Conservation (phyloP, 108 stramenopile genomes). For the Discostella stelligeroides region DNA sequence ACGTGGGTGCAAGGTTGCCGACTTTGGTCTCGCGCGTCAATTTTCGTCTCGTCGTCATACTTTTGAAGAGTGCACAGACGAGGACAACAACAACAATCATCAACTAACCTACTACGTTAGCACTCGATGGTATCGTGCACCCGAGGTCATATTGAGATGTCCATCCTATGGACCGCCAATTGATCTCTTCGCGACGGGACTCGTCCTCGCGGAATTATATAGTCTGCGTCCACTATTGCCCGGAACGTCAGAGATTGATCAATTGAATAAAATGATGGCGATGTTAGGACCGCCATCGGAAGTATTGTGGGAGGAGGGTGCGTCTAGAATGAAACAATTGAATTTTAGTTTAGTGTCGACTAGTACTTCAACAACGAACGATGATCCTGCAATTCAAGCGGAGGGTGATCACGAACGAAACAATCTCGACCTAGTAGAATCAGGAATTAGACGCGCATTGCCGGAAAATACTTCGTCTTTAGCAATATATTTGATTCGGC, state of each 20-base stretch:
- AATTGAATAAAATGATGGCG: conserved; percentile 83
- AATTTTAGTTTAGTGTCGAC: conserved; percentile 56
- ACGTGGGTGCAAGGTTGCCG: conserved; percentile 85
- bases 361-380: conserved; percentile 5
- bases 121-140: conserved; percentile 98
- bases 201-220: conserved; percentile 92
- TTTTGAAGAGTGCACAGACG: too few species aligned
- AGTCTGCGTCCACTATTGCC: conserved; percentile 93
- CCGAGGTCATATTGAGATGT: conserved; percentile 87
- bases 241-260: conserved; percentile 88
- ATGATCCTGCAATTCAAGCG: too few species aligned
- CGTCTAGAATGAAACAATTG: conserved; percentile 33
- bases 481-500: conserved; percentile 16
- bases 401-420: conserved; percentile 11
- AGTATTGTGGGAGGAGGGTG: conserved; percentile 53
- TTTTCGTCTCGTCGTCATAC: too few species aligned
- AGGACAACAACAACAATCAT: background rate
- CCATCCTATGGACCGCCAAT: conserved; percentile 86
- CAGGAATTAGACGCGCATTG: background rate
- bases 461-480: background rate
- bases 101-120: conserved; percentile 94
- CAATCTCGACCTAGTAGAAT: conserved; percentile 20
- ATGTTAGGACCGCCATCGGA: conserved; percentile 78
- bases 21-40: conserved; percentile 92
- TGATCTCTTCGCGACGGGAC: conserved; percentile 93